Evolutionary conservation across 306 rosid species (phyloP).

Genomic region (Medicago lupulina): DNA sequence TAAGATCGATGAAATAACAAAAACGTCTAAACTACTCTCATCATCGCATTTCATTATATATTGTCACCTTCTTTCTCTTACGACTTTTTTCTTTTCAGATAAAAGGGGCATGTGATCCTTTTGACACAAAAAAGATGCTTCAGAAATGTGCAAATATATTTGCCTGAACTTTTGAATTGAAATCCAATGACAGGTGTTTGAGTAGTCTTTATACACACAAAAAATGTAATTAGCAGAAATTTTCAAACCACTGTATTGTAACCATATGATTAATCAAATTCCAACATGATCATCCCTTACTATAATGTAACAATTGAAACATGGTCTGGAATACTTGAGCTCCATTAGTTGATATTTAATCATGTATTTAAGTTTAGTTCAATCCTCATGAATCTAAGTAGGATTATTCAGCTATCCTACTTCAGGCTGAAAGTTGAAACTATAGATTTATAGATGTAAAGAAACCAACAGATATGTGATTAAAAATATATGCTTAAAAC

Average conservation of each 20-base stretch:
- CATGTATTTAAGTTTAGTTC: background rate
- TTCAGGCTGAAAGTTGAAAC: background rate
- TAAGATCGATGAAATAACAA: background rate
- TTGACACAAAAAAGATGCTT: background rate
- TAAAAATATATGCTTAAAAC: background rate
- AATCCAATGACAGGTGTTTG: background rate
- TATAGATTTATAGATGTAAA: background rate
- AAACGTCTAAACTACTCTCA: background rate
- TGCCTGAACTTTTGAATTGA: background rate
- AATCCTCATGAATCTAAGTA: background rate
- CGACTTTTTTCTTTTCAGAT: background rate
- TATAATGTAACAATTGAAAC: background rate
- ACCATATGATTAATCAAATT: background rate
- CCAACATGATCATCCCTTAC: background rate
- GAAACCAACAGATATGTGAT: conserved; percentile 3
- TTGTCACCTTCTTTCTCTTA: background rate
- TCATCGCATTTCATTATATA: background rate
- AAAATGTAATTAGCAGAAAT: background rate
- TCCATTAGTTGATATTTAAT: background rate
- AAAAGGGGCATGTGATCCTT: background rate
- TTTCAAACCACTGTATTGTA: background rate
- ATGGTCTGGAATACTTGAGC: background rate
- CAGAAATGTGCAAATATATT: background rate
- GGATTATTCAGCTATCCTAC: background rate
- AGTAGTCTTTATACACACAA: background rate